Base-by-base conservation (phyloP, 2,329 filamentous ascomycete genomes). In the Drechslerella coelobrocha region DNA sequence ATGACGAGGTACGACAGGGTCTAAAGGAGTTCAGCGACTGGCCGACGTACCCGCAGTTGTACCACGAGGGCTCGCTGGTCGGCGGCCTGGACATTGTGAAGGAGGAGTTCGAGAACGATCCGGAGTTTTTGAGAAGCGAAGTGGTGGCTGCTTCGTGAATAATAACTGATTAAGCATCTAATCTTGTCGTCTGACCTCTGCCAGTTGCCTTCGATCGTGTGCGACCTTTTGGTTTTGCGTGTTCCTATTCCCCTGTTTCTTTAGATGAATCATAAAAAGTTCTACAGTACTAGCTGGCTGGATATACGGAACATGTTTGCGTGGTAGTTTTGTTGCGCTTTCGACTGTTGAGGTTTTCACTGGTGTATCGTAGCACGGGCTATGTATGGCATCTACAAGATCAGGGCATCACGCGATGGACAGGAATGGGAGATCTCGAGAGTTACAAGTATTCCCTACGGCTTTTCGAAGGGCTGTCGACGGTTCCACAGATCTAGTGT, bases 1-100 rank as follows among this genome's bases (percentile, higher is more conserved):
- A 99, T 78, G 93, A 99, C 77, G 93, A 97, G 79, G 94, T 99
- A 51, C 85, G 94, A 72, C 93, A 97, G 81, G 94, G 94, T 0
- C 81, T 99, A 77, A 99, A 99, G 84, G 91, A 94, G 81, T 97
- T 88, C 79, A 92, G 92, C n/a, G 94, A 97, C 73, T 99, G 94
- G 94, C 94, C 94, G 8, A 99, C 94, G 0, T 99, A 91, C 80
- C 94, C 94, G 19, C 94, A 99, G 80, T 82, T 99, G 73, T 99
- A 93, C 88, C 86, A 96, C 10, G 86, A 88, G 69, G 93, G 94
- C 12, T 92, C 97, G 79, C 82, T 99, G 53, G 89, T 97, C 21
- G 93, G 94, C 66, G 94, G 94, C 1, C 81, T 99, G 75, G 94
- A 99, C 79, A 99, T 99, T 80, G 93, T 97, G 77, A 96, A 95